Conservation (phyloP, 1,284 basidiomycete genomes). For the Austroboletus niveus region DNA sequence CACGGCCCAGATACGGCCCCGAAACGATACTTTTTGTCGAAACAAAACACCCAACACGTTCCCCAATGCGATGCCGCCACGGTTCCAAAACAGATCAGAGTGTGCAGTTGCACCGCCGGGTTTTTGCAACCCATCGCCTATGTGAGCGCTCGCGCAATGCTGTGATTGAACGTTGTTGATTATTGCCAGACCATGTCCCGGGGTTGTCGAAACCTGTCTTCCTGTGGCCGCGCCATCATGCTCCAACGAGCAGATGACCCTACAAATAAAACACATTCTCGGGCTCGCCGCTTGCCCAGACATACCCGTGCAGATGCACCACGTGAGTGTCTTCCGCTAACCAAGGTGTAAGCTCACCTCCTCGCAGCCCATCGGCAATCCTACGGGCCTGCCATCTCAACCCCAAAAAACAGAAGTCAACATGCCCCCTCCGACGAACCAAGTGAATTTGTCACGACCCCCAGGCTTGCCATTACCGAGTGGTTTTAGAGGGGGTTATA, state of each 20-base stretch:
- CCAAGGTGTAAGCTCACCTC: slow-evolving; percentile 1
- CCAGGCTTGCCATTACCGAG: slow-evolving; percentile 13
- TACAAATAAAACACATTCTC: slow-evolving; percentile 6
- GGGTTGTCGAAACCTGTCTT: slow-evolving; percentile 3
- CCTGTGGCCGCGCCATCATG: background rate
- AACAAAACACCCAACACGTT: background rate
- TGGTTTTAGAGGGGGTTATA: background rate
- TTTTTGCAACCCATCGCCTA: background rate
- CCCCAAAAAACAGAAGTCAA: no score
- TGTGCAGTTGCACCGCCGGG: background rate
- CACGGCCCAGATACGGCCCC: slow-evolving; percentile 3
- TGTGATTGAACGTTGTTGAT: background rate
- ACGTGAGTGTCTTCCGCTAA: background rate
- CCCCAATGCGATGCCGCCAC: background rate
- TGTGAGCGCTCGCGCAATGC: slow-evolving; percentile 4
- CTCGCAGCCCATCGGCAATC: background rate
- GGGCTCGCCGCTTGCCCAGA: background rate
- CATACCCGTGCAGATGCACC: background rate
- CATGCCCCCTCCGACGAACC: background rate
- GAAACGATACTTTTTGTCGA: background rate
- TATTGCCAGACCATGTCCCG: slow-evolving; percentile 10
- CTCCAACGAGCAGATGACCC: background rate
- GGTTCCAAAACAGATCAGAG: slow-evolving; percentile 1
- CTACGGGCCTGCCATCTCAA: background rate
- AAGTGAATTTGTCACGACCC: slow-evolving; percentile 10